Conservation (phyloP, 768 basidiomycete species). For the Collybia nuda region DNA sequence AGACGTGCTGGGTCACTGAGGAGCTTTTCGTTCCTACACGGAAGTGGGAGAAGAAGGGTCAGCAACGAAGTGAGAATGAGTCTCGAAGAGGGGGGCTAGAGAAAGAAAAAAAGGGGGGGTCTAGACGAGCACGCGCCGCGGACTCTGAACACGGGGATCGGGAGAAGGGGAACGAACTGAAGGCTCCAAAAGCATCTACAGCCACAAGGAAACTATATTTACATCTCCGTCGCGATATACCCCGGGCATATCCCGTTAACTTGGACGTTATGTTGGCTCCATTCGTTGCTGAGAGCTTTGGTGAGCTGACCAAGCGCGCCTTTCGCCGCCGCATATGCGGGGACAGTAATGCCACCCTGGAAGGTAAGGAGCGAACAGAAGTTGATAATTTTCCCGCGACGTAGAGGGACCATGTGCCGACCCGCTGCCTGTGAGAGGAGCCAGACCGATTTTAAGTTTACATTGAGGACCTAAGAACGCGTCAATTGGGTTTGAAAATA, state of each 20-base stretch:
- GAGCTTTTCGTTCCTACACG: conserved; percentile 45
- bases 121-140: neutral
- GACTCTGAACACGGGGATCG: conserved; percentile 4
- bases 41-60: neutral
- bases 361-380: conserved; percentile 62
- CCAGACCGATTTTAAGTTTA: conserved; percentile 89
- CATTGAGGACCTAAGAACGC: conserved; percentile 64
- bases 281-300: conserved; percentile 91
- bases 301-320: conserved; percentile 84
- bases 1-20: conserved; percentile 60
- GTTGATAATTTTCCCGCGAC: conserved; percentile 71
- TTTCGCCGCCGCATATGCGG: conserved; percentile 91
- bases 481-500: conserved; percentile 6
- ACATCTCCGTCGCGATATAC: conserved; percentile 91
- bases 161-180: conserved; percentile 3
- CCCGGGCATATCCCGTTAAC: conserved; percentile 89
- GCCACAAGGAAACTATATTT: conserved; percentile 19
- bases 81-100: neutral
- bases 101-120: conserved; percentile 1
- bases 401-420: conserved; percentile 79
- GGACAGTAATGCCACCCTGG: conserved; percentile 72
- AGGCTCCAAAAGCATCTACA: neutral
- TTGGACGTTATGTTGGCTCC: conserved; percentile 85
- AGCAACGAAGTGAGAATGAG: conserved; percentile 1
- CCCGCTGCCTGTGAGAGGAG: conserved; percentile 86